Evolutionary conservation across 768 basidiomycete species (phyloP), one percentile per base, ranked within the genome.

Genomic region (Kwoniella europaea): DNA sequence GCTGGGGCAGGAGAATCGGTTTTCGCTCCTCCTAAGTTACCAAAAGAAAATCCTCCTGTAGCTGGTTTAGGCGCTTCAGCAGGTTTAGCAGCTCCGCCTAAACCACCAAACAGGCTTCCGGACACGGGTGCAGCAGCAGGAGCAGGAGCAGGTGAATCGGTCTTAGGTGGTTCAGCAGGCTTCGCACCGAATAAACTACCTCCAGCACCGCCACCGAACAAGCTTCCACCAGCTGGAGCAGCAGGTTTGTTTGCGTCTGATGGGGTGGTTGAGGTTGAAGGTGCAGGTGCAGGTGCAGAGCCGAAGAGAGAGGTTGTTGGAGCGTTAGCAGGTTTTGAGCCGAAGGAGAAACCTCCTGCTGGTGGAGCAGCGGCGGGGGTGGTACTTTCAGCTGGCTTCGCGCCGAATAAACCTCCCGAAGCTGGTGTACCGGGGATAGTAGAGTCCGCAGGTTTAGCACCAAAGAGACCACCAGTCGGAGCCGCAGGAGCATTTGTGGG

Each of bases 401-500:
- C 70, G 4, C 69, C 76, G 41, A 76, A 76, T 5, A 76, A 56
- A n/a, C 75, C 59, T 12, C 72, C 66, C 24, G 24, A 43, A 24
- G 71, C 42, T 55, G 73, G 50, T 63, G 68, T 35, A 69, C 41
- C 46, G 15, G 73, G 56, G 3, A 66, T 29, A 10, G 58, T 22
- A 2, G 68, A 2, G 12, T 65, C 73, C 7, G 76, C 70, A 16
- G 78, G 61, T 53, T 63, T 71, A 4, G 67, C 71, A 5, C 79
- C 79, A 52, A 80, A 80, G 1, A 80, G 65, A 3, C 73, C 66
- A n/a, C 71, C 66, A 55, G 71, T 13, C 42, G 59, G 59, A 61
- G 59, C 59, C 4, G 57, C 0, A 12, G 55, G 55, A 58, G 65
- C 29, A 20, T 72, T 52, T 1, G 73, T 46, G 20, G 67, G 71